Evolutionary conservation across 1,139 yeast species (phyloP).

Genomic region (Nakaseomyces glabratus): DNA sequence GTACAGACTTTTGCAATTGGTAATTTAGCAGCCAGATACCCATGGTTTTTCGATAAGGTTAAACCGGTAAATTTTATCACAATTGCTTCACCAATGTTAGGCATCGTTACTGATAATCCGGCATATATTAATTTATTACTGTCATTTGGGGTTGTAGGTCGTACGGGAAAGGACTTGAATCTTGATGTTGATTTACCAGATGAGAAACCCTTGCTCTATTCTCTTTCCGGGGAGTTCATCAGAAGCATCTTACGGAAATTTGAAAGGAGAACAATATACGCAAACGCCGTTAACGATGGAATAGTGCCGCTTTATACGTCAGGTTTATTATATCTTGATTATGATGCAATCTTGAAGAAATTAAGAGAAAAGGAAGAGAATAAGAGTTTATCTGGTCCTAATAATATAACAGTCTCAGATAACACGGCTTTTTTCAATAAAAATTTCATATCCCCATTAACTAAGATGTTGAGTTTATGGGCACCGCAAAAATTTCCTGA

Average conservation of each 20-base stretch:
- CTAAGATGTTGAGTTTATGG: constrained; percentile 26
- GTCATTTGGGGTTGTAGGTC: constrained; percentile 84
- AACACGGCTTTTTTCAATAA: constrained; percentile 19
- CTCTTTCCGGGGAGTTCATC: constrained; percentile 77
- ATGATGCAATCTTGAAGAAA: constrained; percentile 37
- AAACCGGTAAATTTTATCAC: constrained; percentile 77
- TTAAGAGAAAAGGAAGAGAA: constrained; percentile 18
- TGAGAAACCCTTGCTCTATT: constrained; percentile 54
- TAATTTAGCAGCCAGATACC: constrained; percentile 59
- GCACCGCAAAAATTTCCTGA: constrained; percentile 27
- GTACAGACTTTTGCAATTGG: constrained; percentile 89
- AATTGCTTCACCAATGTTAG: constrained; percentile 81
- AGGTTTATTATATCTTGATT: constrained; percentile 66
- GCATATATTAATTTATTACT: constrained; percentile 75
- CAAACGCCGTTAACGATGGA: constrained; percentile 54
- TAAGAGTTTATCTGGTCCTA: constrained; percentile 11
- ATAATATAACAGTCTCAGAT: constrained; percentile 19
- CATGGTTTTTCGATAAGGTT: constrained; percentile 58
- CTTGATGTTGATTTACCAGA: constrained; percentile 33
- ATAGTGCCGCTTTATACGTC: constrained; percentile 89
- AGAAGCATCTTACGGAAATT: constrained; percentile 57
- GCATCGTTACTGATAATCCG: constrained; percentile 80
- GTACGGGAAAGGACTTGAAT: constrained; percentile 88
- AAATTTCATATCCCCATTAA: constrained; percentile 25
- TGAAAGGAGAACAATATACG: constrained; percentile 42